A percentile compares a stretch with the other conserved stretches of the same genome.
Conservation (phyloP, 2,329 filamentous ascomycete genomes). For the Cercospora canescens region DNA sequence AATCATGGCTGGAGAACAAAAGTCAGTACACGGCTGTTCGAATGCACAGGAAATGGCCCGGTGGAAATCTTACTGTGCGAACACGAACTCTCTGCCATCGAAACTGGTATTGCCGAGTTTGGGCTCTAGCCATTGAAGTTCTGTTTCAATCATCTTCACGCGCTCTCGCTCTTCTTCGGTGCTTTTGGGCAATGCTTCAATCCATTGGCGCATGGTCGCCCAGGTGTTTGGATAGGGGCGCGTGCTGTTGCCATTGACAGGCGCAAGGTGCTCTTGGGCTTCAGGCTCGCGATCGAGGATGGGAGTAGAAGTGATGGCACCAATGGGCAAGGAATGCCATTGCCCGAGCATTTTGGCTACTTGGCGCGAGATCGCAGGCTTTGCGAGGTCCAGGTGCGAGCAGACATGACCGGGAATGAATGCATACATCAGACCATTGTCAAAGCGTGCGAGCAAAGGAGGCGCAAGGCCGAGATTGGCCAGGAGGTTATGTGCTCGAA, state of each 20-base stretch:
- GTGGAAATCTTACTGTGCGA: constrained; percentile 61
- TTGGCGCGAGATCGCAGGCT: constrained; percentile 73
- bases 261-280: constrained; percentile 26
- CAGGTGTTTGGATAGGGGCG: constrained; percentile 84
- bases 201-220: constrained; percentile 97
- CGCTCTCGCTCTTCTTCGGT: constrained; percentile 69
- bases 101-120: constrained; percentile 77
- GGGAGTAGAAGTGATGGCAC: constrained; percentile 47
- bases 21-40: neutral
- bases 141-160: constrained; percentile 68
- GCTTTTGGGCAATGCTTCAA: constrained; percentile 73
- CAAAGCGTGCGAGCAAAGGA: constrained; percentile 83
- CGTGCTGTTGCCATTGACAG: constrained; percentile 44
- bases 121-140: constrained; percentile 64
- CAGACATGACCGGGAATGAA: constrained; percentile 83
- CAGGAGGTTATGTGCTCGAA: constrained; percentile 74
- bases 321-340: constrained; percentile 75
- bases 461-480: constrained; percentile 82
- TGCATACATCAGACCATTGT: constrained; percentile 93
- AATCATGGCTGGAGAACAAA: constrained; percentile 62
- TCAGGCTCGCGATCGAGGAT: constrained; percentile 23
- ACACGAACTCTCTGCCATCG: constrained; percentile 77
- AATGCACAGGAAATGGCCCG: neutral
- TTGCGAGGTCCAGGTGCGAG: constrained; percentile 75
- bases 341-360: constrained; percentile 83